Base-by-base conservation (phyloP, 805 yeast species). In the Huiozyma sinensis region DNA sequence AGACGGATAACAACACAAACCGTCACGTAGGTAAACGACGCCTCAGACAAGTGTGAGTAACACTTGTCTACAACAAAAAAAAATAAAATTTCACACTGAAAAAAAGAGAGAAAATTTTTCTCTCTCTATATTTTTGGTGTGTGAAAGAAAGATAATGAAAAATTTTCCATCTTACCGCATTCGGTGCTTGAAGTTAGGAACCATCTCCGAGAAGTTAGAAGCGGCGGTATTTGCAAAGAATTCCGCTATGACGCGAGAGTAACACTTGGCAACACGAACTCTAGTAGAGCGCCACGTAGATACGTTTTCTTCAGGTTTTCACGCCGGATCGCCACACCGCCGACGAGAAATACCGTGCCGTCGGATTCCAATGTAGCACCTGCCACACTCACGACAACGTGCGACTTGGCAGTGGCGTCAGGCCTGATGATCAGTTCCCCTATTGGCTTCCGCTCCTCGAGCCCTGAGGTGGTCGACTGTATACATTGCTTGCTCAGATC, bases 201-300 rank as follows among this genome's bases (percentile, higher is more conserved):
- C 9, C 24, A 35, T 9, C 9, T 17, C n/a, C n/a, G 9, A 10
- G 4, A 35, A 8, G 24, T 24, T 35, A 3, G 12, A 35, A 10
- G 24, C 28, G 24, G 9, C n/a, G 38, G n/a, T 11, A 17, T 13
- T 5, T 10, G 24, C 24, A 17, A 17, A 17, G 37, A 17, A 17
- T 17, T 17, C 24, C 29, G 12, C 50, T 39, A 56, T 39, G 51
- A 47, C 28, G 57, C 48, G 28, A 58, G 43, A 39, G 49, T 53
- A 28, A 55, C 47, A n/a, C 58, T 46, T 1, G 66, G 66, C 6
- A 61, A 43, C 7, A 55, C 51, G 36, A 55, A 53, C 33, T 57
- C 51, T 12, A 60, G 37, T 5, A 61, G 38, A 2, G 65, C 56
- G 7, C 66, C 63, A 33, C 66, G 54, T 31, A 61, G 34, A 35